A percentile compares a stretch with the other conserved stretches of the same genome.
These are phyloP conservation scores for Danielozyma ontarioensis DNA, from an alignment of 805 yeast species.

Conservation along the genomic window DNA sequence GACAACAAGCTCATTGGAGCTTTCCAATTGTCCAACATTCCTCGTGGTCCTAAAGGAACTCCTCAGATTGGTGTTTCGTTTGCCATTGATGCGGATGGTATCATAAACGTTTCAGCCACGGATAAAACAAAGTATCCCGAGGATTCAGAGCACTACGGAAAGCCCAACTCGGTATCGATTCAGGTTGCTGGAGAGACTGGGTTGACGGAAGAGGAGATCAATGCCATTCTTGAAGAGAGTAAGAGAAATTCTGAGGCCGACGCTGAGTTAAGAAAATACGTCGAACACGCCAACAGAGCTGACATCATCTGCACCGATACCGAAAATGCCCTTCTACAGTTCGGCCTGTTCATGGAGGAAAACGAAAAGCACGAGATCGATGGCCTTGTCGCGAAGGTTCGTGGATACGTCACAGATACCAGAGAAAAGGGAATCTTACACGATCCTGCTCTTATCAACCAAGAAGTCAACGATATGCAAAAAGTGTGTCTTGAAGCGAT, in stretches of 20 bases:
- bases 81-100: slow-evolving; percentile 80
- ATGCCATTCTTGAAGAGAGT: slow-evolving; percentile 61
- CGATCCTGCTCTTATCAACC: slow-evolving; percentile 26
- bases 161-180: slow-evolving; percentile 48
- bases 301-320: slow-evolving; percentile 83
- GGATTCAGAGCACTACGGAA: slow-evolving; percentile 33
- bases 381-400: slow-evolving; percentile 14
- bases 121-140: slow-evolving; percentile 43
- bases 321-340: slow-evolving; percentile 77
- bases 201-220: slow-evolving; percentile 62
- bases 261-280: slow-evolving; percentile 51
- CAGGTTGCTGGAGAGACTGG: slow-evolving; percentile 58
- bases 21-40: slow-evolving; percentile 66
- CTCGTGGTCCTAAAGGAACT: slow-evolving; percentile 71
- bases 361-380: slow-evolving; percentile 41
- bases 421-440: slow-evolving; percentile 25
- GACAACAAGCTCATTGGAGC: slow-evolving; percentile 76
- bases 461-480: slow-evolving; percentile 35
- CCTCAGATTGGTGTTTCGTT: slow-evolving; percentile 77
- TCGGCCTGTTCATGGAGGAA: slow-evolving; percentile 41
- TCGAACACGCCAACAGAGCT: slow-evolving; percentile 73
- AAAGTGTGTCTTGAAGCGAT: slow-evolving; percentile 33
- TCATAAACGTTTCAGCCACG: slow-evolving; percentile 52
- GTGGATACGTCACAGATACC: slow-evolving; percentile 28
- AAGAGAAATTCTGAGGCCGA: slow-evolving; percentile 57